Evolutionary conservation across 78 protist species (phyloP), one percentile per base, ranked within the genome.

Genomic region (Dictyostelium purpureum): DNA sequence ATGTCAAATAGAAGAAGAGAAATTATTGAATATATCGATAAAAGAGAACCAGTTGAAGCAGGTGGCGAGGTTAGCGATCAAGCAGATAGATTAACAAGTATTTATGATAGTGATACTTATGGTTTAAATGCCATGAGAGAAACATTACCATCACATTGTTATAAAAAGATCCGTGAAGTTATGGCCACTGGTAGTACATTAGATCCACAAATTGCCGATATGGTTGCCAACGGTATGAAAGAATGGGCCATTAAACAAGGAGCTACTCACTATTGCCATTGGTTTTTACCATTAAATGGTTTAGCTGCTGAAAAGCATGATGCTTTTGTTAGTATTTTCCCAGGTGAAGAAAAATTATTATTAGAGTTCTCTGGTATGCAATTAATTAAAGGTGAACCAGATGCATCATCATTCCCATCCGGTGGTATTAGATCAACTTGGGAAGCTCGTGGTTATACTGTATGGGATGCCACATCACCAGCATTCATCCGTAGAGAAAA

Each of bases 391-490:
- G 98, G 98, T 56, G 98, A 98, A 81, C 77, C 98, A 14, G 99
- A 98, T 24, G 99, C 96, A 67, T 90, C 97, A 7, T 97, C 98
- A 19, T 97, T 88, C 94, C 99, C 99, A 45, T 66, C 33, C 4
- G 99, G 99, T 33, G 99, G 99, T 45, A 71, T 97, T 21, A 96
- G 99, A 69, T 65, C 87, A 26, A 98, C 99, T 5, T 92, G 82
- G 96, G 90, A 82, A 19, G 99, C 99, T 21, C 79, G 98, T 21
- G 99, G 97, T n/a, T 98, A 98, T 93, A 96, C 97, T 1, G 94
- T 92, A 6, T 94, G 98, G 96, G 98, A 97, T 69, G 92, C 95
- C 26, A 94, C 97, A 5, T 95, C 97, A 18, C 97, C 97, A 40
- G 83, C 97, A 28, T 97, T 90, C 47, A 42, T 97, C 35, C 66